Evolutionary conservation across 2,329 filamentous ascomycete genomes (phyloP).

Genomic region (Alternaria gaisen): DNA sequence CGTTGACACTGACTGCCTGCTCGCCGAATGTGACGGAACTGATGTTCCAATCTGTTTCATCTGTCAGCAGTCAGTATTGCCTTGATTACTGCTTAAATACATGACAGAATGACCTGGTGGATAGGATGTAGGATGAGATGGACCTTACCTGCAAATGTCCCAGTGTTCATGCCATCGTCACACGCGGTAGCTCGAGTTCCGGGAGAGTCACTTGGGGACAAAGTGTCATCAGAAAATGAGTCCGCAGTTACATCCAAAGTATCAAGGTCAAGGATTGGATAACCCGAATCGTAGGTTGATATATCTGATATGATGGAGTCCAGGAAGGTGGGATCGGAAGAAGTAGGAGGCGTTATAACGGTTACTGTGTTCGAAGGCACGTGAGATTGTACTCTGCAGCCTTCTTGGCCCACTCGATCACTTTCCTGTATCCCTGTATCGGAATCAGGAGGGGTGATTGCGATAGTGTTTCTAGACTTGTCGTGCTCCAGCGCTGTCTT

Average conservation of each 20-base stretch:
- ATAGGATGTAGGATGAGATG: neutral
- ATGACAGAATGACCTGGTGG: neutral
- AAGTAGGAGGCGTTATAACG: neutral
- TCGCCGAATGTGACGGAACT: neutral
- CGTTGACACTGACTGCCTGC: neutral
- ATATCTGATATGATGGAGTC: neutral
- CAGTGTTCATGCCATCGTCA: neutral
- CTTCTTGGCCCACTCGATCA: neutral
- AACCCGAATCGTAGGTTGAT: neutral
- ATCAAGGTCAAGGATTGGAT: neutral
- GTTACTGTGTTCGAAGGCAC: neutral
- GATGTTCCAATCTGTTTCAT: neutral
- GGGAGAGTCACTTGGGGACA: neutral
- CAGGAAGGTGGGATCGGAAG: neutral
- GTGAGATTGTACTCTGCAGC: neutral
- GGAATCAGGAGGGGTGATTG: neutral
- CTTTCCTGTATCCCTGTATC: neutral
- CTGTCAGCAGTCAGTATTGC: neutral
- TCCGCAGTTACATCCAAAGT: neutral
- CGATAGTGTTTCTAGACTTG: neutral
- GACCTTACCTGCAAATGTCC: neutral
- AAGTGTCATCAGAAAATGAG: neutral
- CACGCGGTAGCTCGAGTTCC: neutral
- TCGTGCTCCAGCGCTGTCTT: neutral
- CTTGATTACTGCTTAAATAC: neutral